Evolutionary conservation across 1,284 basidiomycete species (phyloP), one percentile per base, ranked within the genome.

Genomic region (Heliocybe sulcata): DNA sequence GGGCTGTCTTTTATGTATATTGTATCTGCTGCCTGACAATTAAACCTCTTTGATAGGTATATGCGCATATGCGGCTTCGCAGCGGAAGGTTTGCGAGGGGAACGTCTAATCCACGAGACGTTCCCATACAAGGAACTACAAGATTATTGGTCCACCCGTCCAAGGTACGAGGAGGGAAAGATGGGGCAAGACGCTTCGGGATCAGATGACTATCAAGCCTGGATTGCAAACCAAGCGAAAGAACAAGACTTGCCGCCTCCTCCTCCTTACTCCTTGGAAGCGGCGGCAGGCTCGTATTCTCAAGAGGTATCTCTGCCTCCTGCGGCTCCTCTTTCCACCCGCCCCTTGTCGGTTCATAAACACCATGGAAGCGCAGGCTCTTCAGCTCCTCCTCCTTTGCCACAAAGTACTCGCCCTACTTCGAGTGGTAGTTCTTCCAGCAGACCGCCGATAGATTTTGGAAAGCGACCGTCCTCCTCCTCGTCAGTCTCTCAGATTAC

Each of bases 1-100:
- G 57, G 4, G 23, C 42, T 25, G 42, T 45, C 16, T 16, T n/a
- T n/a, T n/a, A n/a, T n/a, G n/a, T n/a, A n/a, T n/a, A n/a, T n/a
- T n/a, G n/a, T n/a, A n/a, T n/a, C n/a, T n/a, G n/a, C n/a, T n/a
- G n/a, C n/a, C n/a, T n/a, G n/a, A n/a, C n/a, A n/a, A n/a, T n/a
- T n/a, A n/a, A n/a, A n/a, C n/a, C n/a, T n/a, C n/a, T n/a, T n/a
- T n/a, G n/a, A 11, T 61, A 83, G 81, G 82, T 90, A 87, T 64
- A 90, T 90, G 84, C 80, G 87, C 16, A 82, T 90, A 54, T 80
- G 77, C 57, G 87, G 87, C 10, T 82, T 86, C 60, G 85, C 82
- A 2, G 84, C 76, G 1, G 87, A 90, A 67, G 77, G 74, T 19
- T 69, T 90, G 27, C 81, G 82, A 26, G 77, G 79, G 20, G 84